Base-by-base conservation (phyloP, 148 eudicot species). In the Arctostaphylos glauca region DNA sequence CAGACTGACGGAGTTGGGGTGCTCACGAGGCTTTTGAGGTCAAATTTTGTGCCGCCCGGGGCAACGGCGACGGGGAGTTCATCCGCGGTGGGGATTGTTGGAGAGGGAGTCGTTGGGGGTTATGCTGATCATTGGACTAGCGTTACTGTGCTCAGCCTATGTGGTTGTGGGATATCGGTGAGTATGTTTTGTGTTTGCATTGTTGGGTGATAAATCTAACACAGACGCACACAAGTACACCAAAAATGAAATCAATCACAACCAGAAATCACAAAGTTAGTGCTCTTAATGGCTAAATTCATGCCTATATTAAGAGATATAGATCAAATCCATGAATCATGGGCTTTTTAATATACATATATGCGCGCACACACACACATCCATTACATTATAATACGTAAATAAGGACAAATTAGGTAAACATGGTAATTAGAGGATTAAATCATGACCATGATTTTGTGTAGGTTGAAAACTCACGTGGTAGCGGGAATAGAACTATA, bases 1-100 rank as follows among this genome's bases (percentile, higher is more conserved):
- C 90, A 84, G 89, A 90, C 85, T 83, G 99, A 97, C 48, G 99
- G 99, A 59, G 87, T 93, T 86, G 98, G 99, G 48, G 96, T 97
- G 56, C 75, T 97, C 60, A 83, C 91, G 49, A 90, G 90, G 93
- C 85, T 97, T 83, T 60, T 96, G 81, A 89, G 85, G 89, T 87
- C 91, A 25, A 87, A 90, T 86, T 84, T 88, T 9, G 84, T 81
- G 5, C 81, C 85, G 53, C 44, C 82, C 54, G 79, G 59, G 19
- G 43, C 80, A 15, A 59, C 59, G 0, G 84, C 48, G 5, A 88
- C 68, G 4, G 90, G 73, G 3, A 88, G 82, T 31, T 89, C 77
- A 60, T 85, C 62, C 41, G 56, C 80, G 6, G 38, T 31, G 38
- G 84, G 87, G 46, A 81, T 77, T 18, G 90, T 74, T 10, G 86